Evolutionary conservation across 192 early-diverging fungal species (phyloP).

Genomic region (Podochytrium sp.): DNA sequence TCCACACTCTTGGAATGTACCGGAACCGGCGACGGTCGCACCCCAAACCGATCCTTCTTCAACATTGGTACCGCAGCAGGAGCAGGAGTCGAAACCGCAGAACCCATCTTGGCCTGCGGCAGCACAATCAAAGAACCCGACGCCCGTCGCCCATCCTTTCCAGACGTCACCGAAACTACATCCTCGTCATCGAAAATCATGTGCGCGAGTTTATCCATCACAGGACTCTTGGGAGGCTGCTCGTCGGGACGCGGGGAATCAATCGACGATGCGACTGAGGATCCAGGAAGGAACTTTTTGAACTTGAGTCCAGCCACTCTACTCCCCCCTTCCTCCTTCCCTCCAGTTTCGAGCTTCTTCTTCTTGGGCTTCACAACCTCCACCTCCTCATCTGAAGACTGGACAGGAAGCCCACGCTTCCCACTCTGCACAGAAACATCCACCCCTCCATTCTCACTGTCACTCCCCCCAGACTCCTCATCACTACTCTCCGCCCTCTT

Average conservation of each 20-base stretch:
- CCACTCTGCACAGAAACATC: too few relatives aligned
- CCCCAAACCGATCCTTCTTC: not conserved
- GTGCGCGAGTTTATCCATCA: not conserved
- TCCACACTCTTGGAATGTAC: not conserved
- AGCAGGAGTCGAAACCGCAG: not conserved
- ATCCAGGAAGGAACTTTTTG: too few relatives aligned
- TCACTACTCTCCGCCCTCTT: not conserved
- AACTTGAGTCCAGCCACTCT: not conserved
- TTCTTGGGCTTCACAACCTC: not conserved
- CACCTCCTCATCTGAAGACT: not conserved
- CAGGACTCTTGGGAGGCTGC: not conserved
- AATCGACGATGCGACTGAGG: not conserved
- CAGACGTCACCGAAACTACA: not conserved
- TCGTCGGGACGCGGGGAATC: too few relatives aligned
- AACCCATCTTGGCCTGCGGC: too few relatives aligned
- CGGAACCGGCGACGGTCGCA: not conserved
- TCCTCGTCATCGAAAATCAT: not conserved
- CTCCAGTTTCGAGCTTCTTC: not conserved
- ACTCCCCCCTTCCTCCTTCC: not conserved
- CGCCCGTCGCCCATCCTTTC: not conserved
- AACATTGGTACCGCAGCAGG: not conserved
- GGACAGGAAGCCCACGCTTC: not conserved
- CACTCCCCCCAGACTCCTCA: not conserved
- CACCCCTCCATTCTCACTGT: not conserved
- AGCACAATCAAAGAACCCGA: too few relatives aligned